A percentile compares a stretch with the other conserved stretches of the same genome.
Evolutionary conservation across 768 basidiomycete genomes (phyloP).

Genomic region (Cantharellus cinnabarinus): DNA sequence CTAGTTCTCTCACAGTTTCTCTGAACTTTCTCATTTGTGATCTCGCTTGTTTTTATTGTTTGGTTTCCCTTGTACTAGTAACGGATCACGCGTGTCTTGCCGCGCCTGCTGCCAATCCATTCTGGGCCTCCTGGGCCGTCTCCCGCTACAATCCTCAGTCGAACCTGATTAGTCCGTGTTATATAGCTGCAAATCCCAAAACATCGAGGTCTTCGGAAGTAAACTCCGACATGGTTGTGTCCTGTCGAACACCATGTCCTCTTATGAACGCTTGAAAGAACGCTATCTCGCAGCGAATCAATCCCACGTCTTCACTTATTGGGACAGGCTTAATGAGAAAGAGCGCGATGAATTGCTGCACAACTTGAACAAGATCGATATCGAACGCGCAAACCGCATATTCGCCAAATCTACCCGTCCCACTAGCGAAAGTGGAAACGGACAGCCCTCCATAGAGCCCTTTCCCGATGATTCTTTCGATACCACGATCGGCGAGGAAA

Average conservation of each 20-base stretch:
- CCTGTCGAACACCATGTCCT: background rate
- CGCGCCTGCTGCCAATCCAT: too few species aligned
- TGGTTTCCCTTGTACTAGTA: too few species aligned
- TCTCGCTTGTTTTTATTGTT: too few species aligned
- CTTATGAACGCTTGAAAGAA: conserved; percentile 8
- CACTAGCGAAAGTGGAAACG: conserved; percentile 20
- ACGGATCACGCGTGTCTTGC: too few species aligned
- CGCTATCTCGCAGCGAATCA: conserved; percentile 69
- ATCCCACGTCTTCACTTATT: conserved; percentile 78
- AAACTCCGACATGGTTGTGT: too few species aligned
- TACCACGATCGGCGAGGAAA: conserved; percentile 34
- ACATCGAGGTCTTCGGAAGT: too few species aligned
- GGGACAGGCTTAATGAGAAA: conserved; percentile 40
- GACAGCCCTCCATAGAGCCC: conserved; percentile 44
- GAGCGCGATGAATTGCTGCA: conserved; percentile 42
- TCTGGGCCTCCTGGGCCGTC: too few species aligned
- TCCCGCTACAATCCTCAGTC: too few species aligned
- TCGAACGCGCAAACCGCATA: conserved; percentile 79
- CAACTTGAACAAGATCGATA: conserved; percentile 67
- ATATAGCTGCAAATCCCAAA: too few species aligned
- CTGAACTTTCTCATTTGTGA: too few species aligned
- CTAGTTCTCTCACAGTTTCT: too few species aligned
- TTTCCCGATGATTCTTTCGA: conserved; percentile 60
- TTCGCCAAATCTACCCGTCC: conserved; percentile 54
- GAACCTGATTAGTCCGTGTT: too few species aligned